Evolutionary conservation across 148 eudicot genomes (phyloP), one percentile per base, ranked within the genome.

Genomic region (Agrostemma githago): DNA sequence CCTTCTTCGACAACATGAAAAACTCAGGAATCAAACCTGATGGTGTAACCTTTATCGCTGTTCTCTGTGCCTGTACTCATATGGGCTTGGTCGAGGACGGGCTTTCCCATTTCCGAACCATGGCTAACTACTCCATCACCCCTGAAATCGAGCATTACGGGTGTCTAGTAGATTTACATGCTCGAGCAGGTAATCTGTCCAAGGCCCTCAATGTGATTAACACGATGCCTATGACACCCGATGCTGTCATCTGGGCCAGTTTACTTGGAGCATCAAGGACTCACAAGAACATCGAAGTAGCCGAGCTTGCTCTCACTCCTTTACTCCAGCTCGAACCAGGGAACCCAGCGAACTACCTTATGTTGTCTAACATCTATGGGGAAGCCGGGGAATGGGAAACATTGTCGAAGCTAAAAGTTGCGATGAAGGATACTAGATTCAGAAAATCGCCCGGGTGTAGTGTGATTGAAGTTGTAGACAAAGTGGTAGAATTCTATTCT

Each of bases 91-190:
- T 89, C 56, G 68, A 86, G 21, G 80, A 74, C 71, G 97, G 94
- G 69, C 78, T 89, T 58, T 58, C 72, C 16, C 80, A 87, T 82
- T 91, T 88, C 62, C 70, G 75, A 42, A 82, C 85, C 17, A 89
- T 91, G 97, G 76, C 70, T 34, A 56, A 79, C 60, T 84, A 85
- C 75, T 78, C 80, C 48, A 76, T 91, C 40, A 74, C 14, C 58
- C 93, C 97, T 74, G 77, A 82, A 77, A 89, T 92, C 69, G 92
- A 89, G 83, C 97, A 91, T 66, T 91, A 86, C 72, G 97, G 93
- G 51, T 91, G 97, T 79, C 71, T 92, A 63, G 84, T 89, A 34
- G 94, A 88, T 82, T 75, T 89, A 39, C 76, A 88, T 72, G 87
- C 90, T 20, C 86, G 94, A 68, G 86, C 90, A 43, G 94, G 97